Evolutionary conservation across 305 asterid genomes (phyloP).

Genomic region (Fraxinus albicans): DNA sequence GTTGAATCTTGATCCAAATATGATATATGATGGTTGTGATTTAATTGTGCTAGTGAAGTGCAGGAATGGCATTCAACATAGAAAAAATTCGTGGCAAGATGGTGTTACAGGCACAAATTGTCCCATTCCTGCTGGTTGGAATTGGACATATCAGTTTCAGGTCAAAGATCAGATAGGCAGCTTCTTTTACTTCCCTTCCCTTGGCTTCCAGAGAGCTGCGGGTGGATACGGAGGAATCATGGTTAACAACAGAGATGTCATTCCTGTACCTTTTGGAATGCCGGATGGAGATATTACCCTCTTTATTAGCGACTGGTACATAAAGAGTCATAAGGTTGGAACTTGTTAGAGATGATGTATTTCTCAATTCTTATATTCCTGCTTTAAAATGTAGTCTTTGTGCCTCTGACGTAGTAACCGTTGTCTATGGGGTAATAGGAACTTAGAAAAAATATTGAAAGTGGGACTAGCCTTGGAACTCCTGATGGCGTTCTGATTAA

Average conservation of each 20-base stretch:
- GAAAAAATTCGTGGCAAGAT: slow-evolving; percentile 91
- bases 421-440: slow-evolving; percentile 48
- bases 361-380: slow-evolving; percentile 1
- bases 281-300: slow-evolving; percentile 90
- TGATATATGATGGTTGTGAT: slow-evolving; percentile 20
- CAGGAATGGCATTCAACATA: slow-evolving; percentile 91
- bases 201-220: slow-evolving; percentile 70
- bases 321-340: slow-evolving; percentile 80
- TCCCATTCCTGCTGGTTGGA: slow-evolving; percentile 94
- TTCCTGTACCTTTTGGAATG: slow-evolving; percentile 67
- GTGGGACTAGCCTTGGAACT: slow-evolving; percentile 64
- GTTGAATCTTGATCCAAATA: slow-evolving; percentile 11
- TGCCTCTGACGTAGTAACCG: slow-evolving; percentile 28
- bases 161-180: slow-evolving; percentile 97
- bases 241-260: slow-evolving; percentile 74
- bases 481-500: slow-evolving; percentile 81
- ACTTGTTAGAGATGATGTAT: slow-evolving; percentile 28
- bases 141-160: slow-evolving; percentile 94
- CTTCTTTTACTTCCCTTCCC: slow-evolving; percentile 87
- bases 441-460: slow-evolving; percentile 61
- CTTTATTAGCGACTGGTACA: slow-evolving; percentile 81
- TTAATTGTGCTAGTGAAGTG: slow-evolving; percentile 37
- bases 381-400: slow-evolving; percentile 13
- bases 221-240: slow-evolving; percentile 94
- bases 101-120: slow-evolving; percentile 88